These are phyloP conservation scores for Blastosporella zonata DNA, from an alignment of 1,284 basidiomycete species.

Conservation along the genomic window DNA sequence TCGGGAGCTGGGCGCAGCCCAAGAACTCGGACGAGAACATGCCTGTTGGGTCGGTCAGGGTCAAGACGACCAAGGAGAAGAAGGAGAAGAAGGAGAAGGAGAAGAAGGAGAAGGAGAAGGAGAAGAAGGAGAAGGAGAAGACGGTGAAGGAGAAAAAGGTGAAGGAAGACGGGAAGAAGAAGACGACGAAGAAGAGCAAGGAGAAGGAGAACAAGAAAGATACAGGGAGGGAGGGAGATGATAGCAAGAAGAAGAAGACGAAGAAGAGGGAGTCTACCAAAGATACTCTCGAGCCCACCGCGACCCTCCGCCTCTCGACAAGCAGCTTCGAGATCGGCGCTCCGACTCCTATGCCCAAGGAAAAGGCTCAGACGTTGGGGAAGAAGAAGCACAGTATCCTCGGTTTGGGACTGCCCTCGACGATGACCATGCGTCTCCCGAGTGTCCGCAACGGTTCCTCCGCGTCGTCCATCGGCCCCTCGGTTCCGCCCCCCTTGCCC, in stretches of 20 bases:
- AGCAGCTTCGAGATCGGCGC: conserved; percentile 65
- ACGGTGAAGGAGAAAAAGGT: conserved; percentile 32
- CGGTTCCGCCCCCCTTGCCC: conserved; percentile 1
- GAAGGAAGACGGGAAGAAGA: conserved; percentile 19
- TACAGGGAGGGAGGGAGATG: conserved; percentile 19
- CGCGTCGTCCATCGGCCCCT: conserved; percentile 24
- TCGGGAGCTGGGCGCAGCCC: conserved; percentile 68
- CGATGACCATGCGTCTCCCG: conserved; percentile 40
- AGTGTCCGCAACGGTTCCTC: conserved; percentile 41
- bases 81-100: conserved; percentile 33
- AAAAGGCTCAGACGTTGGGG: conserved; percentile 33
- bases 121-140: conserved; percentile 21
- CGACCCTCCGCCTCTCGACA: conserved; percentile 44
- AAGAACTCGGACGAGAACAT: conserved; percentile 38
- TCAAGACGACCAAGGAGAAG: conserved; percentile 22
- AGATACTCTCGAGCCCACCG: conserved; percentile 16
- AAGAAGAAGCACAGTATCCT: conserved; percentile 61
- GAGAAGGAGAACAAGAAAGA: conserved; percentile 34
- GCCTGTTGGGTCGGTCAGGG: conserved; percentile 22
- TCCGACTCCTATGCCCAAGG: conserved; percentile 34
- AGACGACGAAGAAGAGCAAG: conserved; percentile 24
- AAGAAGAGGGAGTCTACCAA: conserved; percentile 31
- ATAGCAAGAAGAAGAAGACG: conserved; percentile 22
- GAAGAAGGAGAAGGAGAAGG: conserved; percentile 20
- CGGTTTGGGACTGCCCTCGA: conserved; percentile 47